Percentiles rank a stretch among this genome's conserved stretches.
Conservation (phyloP, 1,284 basidiomycete genomes). For the Xerocomus tenax region DNA sequence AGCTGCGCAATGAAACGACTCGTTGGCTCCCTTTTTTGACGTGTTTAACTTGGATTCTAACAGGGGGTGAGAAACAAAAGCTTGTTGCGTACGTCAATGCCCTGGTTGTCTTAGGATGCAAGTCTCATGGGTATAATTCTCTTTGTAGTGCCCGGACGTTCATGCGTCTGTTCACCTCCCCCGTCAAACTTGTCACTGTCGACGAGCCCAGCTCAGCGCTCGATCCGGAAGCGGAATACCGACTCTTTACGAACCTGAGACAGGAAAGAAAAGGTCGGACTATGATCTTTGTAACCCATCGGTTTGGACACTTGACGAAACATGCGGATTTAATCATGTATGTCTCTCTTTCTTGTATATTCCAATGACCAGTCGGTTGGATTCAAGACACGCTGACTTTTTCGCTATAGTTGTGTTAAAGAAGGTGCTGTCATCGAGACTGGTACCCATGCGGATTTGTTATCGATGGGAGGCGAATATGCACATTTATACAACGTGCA, state of each 20-base stretch:
- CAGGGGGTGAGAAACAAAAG: constrained; percentile 37
- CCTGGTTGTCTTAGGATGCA: neutral
- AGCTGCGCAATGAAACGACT: neutral
- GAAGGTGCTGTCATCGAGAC: constrained; percentile 46
- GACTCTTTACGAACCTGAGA: constrained; percentile 47
- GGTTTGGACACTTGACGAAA: constrained; percentile 59
- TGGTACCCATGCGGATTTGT: constrained; percentile 46
- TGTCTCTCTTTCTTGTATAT: constrained; percentile 3
- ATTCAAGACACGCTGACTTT: neutral
- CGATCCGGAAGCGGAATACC: constrained; percentile 43
- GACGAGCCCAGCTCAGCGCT: constrained; percentile 50
- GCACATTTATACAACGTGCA: constrained; percentile 49
- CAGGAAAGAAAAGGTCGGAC: constrained; percentile 48
- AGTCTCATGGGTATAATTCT: neutral
- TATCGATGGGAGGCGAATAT: constrained; percentile 44
- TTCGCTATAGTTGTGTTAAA: constrained; percentile 46
- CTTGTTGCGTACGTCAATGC: constrained; percentile 33
- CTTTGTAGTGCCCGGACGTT: constrained; percentile 31
- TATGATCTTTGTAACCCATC: constrained; percentile 62
- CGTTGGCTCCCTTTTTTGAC: neutral
- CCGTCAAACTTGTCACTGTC: constrained; percentile 39
- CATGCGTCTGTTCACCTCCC: constrained; percentile 40
- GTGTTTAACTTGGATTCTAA: neutral
- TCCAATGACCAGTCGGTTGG: neutral
- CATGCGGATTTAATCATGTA: constrained; percentile 57